phyloP scores from a whole-genome alignment of 257 asterid genomes.

The Solanum lycopersicoides region DNA sequence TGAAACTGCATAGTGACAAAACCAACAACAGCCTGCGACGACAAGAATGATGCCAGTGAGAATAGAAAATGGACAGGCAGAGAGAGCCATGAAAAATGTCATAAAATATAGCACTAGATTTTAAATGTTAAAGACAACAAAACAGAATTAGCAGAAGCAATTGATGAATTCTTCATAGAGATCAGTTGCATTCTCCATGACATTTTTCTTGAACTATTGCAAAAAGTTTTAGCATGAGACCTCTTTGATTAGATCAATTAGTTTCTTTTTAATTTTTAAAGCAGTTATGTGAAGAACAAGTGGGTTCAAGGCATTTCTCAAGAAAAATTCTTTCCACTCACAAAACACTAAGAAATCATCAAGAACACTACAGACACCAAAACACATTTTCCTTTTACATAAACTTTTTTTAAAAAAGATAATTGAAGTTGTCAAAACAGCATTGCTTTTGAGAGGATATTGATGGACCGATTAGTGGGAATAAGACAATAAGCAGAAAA shows the following conservation, averaged over 20 bases:
- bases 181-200: neutral
- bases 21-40: slow-evolving; percentile 57
- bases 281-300: neutral
- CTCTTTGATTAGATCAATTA: neutral
- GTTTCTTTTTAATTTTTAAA: neutral
- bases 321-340: neutral
- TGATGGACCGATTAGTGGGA: neutral
- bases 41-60: neutral
- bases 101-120: neutral
- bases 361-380: neutral
- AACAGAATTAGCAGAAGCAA: neutral
- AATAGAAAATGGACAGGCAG: neutral
- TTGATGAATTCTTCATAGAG: neutral
- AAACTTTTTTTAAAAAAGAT: neutral
- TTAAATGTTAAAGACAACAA: neutral
- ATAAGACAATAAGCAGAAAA: neutral
- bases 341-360: neutral
- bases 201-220: neutral
- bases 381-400: neutral
- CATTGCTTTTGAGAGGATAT: neutral
- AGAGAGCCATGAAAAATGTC: neutral
- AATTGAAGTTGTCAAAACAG: neutral
- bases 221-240: neutral
- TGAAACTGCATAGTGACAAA: neutral
- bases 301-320: neutral